These are phyloP conservation scores for Juglanconis oblonga DNA, from an alignment of 2,329 filamentous ascomycete species.

Conservation along the genomic window DNA sequence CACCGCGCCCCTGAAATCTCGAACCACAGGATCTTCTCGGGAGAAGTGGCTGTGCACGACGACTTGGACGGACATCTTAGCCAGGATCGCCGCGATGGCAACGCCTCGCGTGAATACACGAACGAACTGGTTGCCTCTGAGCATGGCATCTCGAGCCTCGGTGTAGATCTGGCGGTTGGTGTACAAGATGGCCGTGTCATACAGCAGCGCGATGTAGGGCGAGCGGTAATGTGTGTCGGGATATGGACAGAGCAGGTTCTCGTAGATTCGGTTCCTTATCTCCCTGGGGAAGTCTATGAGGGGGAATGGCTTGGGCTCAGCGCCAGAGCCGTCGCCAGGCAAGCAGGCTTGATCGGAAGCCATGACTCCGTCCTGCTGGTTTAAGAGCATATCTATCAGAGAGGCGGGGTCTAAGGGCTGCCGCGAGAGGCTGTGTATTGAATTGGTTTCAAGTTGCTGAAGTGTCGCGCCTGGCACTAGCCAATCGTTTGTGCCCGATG, in stretches of 20 bases:
- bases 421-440: too few relatives aligned
- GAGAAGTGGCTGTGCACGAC: neutral
- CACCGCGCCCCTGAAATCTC: neutral
- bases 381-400: neutral
- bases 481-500: too few relatives aligned
- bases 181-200: constrained; percentile 3
- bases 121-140: constrained; percentile 7
- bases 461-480: too few relatives aligned
- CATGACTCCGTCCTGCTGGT: neutral
- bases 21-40: neutral
- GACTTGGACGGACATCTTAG: neutral
- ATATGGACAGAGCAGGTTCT: constrained; percentile 6
- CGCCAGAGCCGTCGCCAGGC: neutral
- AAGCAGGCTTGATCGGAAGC: neutral
- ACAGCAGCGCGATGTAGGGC: neutral
- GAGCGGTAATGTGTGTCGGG: neutral
- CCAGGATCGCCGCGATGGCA: neutral
- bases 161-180: constrained; percentile 7
- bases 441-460: too few relatives aligned
- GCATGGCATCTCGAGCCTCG: constrained; percentile 8
- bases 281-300: constrained; percentile 5
- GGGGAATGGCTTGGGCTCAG: neutral
- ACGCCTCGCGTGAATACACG: neutral
- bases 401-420: too few relatives aligned
- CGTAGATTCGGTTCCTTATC: constrained; percentile 3